Conservation (phyloP, 2,329 filamentous ascomycete species). For the Colletotrichum sp. region DNA sequence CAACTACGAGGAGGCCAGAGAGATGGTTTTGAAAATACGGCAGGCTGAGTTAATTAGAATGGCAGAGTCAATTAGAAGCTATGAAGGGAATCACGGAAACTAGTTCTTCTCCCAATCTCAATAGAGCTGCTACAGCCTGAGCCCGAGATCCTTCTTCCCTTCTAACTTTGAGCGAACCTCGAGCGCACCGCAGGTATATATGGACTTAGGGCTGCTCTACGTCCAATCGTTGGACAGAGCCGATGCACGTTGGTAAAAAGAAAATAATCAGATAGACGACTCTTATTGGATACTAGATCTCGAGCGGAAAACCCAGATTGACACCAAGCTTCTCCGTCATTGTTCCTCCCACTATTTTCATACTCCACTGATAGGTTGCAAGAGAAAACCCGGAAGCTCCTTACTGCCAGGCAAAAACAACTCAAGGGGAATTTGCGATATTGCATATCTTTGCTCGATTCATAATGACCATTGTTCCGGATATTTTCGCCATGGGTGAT, state of each 20-base stretch:
- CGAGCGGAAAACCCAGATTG: background rate
- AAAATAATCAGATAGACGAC: background rate
- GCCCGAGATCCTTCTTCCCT: background rate
- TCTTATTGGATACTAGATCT: background rate
- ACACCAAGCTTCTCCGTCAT: background rate
- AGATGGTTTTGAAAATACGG: background rate
- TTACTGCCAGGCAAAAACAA: background rate
- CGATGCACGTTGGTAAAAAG: background rate
- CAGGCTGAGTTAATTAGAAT: background rate
- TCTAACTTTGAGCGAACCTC: background rate
- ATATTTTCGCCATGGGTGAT: accelerated
- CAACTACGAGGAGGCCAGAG: background rate
- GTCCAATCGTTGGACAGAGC: background rate
- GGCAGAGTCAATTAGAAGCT: background rate
- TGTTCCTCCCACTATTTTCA: background rate
- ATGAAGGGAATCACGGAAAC: background rate
- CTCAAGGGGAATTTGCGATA: background rate
- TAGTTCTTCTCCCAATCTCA: background rate
- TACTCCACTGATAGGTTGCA: background rate
- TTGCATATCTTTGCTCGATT: background rate
- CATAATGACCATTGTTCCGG: background rate
- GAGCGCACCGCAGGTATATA: background rate
- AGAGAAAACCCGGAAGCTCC: background rate
- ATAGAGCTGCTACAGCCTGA: background rate
- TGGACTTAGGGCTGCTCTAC: background rate